Base-by-base conservation (phyloP, 257 asterid genomes). In the Asclepias syriaca region DNA sequence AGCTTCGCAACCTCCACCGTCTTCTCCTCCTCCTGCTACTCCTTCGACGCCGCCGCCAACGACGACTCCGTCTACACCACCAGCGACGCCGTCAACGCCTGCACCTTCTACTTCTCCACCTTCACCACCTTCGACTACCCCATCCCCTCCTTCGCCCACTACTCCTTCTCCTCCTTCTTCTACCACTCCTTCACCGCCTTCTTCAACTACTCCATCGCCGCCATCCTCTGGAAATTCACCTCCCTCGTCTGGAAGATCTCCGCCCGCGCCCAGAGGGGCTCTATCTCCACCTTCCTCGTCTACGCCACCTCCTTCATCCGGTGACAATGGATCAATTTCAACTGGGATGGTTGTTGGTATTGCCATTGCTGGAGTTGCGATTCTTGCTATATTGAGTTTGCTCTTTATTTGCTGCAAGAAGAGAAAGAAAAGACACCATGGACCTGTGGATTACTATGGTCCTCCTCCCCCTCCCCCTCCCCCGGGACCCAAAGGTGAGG, bases 401-500 rank as follows among this genome's bases (percentile, higher is more conserved):
- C 34, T 89, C 65, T 85, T 75, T 68, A 57, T 89, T 5, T 84
- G 78, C 75, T 91, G 91, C 73, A 87, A 75, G 82, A 91, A 82
- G 83, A 91, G 85, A 79, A 91, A 73, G 82, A 86, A 90, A 80
- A 85, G 97, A 79, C 68, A 70, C 2, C 75, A 78, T 69, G 81
- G 59, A 12, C 76, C 79, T 11, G 74, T 86, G 21, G 81, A 80
- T 54, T 82, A 84, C 78, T 74, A 84, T 76, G 73, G 66, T 24
- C 88, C 91, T 48, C 95, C 90, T 0, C 95, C 88, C n/a, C 86
- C 92, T 24, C 88, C 91, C 40, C 95, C 90, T 0, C 95, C 88
- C n/a, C 86, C 92, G 6, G 90, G 83, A 15, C 82, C 76, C 75
- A 91, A 89, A 87, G 96, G 97, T 89, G 74, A 76, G 51, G 8